These are phyloP conservation scores for Paraurostyla sp. DNA, from an alignment of 73 alveolate genomes.

Conservation along the genomic window DNA sequence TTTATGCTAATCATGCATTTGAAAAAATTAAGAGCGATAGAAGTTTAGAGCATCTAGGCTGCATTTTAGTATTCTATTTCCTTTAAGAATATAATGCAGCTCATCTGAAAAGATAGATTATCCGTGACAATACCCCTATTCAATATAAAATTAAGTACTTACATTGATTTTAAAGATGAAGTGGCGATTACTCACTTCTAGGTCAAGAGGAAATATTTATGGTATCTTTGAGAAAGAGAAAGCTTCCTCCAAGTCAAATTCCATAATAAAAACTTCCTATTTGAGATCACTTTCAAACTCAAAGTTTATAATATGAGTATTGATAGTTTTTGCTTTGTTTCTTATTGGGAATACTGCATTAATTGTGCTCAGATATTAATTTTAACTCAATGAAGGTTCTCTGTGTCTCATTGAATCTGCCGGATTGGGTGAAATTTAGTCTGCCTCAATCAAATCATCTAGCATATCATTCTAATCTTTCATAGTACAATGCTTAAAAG, in stretches of 20 bases:
- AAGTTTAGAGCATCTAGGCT: constrained; percentile 13
- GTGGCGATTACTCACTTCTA: neutral
- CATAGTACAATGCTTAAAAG: constrained; percentile 8
- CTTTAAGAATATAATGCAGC: constrained; percentile 55
- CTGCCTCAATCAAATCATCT: constrained; percentile 8
- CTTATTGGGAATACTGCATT: constrained; percentile 25
- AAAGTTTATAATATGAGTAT: constrained; percentile 48
- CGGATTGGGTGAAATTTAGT: neutral
- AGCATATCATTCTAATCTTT: constrained; percentile 22
- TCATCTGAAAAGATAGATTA: constrained; percentile 46
- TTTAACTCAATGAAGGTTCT: neutral
- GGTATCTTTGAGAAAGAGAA: neutral
- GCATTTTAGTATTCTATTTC: constrained; percentile 35
- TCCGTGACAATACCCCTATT: constrained; percentile 50
- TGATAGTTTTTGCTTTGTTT: constrained; percentile 54
- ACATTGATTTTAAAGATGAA: constrained; percentile 49
- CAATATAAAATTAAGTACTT: neutral
- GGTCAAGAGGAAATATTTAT: neutral
- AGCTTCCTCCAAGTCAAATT: neutral
- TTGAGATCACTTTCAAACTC: constrained; percentile 45
- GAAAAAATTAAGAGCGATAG: neutral
- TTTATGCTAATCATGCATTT: neutral
- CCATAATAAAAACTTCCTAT: constrained; percentile 37
- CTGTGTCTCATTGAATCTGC: neutral
- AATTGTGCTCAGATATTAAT: neutral